phyloP scores from a whole-genome alignment of 2,329 filamentous ascomycete genomes.

The Phaeosphaeriaceae sp. region DNA sequence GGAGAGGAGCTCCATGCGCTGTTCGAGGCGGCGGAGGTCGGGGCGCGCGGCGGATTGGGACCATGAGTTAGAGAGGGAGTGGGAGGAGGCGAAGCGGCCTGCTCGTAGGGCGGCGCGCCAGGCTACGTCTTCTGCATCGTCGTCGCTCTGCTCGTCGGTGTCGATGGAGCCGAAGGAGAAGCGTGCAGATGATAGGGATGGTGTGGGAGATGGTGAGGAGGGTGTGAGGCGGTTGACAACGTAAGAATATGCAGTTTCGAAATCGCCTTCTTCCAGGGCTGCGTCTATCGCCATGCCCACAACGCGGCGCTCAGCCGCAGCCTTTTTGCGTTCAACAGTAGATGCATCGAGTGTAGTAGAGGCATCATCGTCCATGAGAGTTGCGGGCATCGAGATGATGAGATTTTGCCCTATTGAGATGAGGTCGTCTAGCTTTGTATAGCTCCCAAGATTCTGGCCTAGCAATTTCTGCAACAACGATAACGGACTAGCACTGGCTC shows the following conservation, averaged over 20 bases:
- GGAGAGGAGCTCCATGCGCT: constrained; percentile 80
- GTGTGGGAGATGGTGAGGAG: constrained; percentile 31
- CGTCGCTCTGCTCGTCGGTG: constrained; percentile 21
- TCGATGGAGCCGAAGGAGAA: constrained; percentile 37
- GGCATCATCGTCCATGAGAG: constrained; percentile 54
- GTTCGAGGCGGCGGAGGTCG: constrained; percentile 73
- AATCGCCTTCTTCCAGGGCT: constrained; percentile 77
- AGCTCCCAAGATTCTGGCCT: constrained; percentile 76
- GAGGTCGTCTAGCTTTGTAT: constrained; percentile 77
- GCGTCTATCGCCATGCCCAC: constrained; percentile 82
- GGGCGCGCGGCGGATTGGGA: constrained; percentile 50
- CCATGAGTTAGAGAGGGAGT: constrained; percentile 47
- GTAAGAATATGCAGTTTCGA: constrained; percentile 87
- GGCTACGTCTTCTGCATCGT: constrained; percentile 68
- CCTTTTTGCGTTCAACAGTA: constrained; percentile 40
- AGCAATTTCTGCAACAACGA: constrained; percentile 75
- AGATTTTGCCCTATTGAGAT: constrained; percentile 73
- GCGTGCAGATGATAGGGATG: constrained; percentile 27
- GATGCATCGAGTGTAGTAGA: constrained; percentile 44
- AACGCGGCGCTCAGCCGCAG: constrained; percentile 68
- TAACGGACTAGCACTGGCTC: constrained; percentile 78
- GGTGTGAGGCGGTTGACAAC: constrained; percentile 72
- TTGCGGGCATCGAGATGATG: constrained; percentile 52
- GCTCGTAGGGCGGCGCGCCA: constrained; percentile 81
- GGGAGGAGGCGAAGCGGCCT: constrained; percentile 69